Percentiles rank a stretch among this genome's conserved stretches.
Conservation (phyloP, 257 asterid species). For the Striga asiatica region DNA sequence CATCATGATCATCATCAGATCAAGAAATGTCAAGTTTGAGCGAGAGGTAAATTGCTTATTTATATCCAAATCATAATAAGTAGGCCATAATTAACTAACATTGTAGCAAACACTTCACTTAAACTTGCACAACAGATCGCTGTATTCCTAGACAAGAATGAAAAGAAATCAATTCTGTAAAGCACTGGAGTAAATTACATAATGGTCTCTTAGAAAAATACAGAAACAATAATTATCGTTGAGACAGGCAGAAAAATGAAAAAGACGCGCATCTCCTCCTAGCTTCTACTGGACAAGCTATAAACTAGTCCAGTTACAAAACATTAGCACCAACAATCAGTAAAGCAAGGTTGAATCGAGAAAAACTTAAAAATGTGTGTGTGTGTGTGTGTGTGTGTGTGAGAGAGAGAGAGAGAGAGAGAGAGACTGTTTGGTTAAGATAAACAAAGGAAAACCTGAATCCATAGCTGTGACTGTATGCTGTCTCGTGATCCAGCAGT, state of each 20-base stretch:
- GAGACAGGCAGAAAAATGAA: not conserved
- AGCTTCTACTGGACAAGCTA: not conserved
- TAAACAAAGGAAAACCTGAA: constrained; percentile 29
- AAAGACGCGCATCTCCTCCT: not conserved
- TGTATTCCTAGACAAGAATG: not conserved
- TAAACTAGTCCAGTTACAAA: not conserved
- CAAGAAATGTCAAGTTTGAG: too few relatives aligned
- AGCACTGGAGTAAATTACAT: not conserved
- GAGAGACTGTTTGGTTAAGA: not conserved
- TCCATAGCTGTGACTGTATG: constrained; percentile 53
- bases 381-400: too few relatives aligned
- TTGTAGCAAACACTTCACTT: not conserved
- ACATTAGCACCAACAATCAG: too few relatives aligned
- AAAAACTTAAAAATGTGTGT: not conserved
- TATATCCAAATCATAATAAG: not conserved
- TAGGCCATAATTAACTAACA: not conserved
- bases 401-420: not conserved
- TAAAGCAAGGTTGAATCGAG: not conserved
- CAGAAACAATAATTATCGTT: too few relatives aligned
- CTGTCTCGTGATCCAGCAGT: constrained; percentile 49
- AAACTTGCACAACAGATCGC: not conserved
- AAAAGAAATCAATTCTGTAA: not conserved
- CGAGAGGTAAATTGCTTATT: too few relatives aligned
- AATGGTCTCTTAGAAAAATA: not conserved
- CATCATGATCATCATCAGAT: too few relatives aligned